Base-by-base conservation (phyloP, 2,329 filamentous ascomycete genomes). In the Emergomyces orientalis region DNA sequence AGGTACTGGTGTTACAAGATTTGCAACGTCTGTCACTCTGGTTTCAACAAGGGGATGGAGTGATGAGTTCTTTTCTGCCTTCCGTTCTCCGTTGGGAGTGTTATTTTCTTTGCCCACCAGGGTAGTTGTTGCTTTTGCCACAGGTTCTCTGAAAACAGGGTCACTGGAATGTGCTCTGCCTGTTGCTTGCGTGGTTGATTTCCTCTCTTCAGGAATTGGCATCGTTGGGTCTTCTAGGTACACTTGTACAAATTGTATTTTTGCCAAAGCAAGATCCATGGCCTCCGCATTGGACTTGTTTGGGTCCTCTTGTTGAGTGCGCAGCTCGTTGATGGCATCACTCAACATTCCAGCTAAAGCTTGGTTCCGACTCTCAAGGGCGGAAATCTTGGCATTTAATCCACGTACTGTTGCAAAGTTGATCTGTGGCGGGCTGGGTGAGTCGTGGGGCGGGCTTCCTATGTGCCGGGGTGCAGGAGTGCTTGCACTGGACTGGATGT, bases 211-310 rank as follows among this genome's bases (percentile, higher is more conserved):
- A 19, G 60, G 30, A 63, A 71, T 68, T 43, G 74, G 70, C 39
- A 74, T 71, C 4, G 73, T 73, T 25, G 74, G 65, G 63, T 78
- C 72, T 65, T 75, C 74, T 45, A 81, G 74, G 59, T 77, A 77
- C 6, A 71, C 71, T 58, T 77, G 78, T 5, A 80, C 77, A 52
- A 72, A 76, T 66, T 78, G 75, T 7, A 78, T 71, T 63, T 73
- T 76, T 27, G 73, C 71, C 56, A 80, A 71, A 34, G 72, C 72
- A 56, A 41, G 47, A 34, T 62, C 49, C 22, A 37, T 54, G 22
- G 34, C 51, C 32, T 65, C 63, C 27, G 59, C 55, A 22, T 63
- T 64, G 14, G 64, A 61, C 14, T 63, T 41, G 34, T 34, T 57
- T 17, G 68, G 62, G 11, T 68, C 69, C 37, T 67, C 68, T 61